Base-by-base conservation (phyloP, 257 asterid genomes). In the Salvia splendens region DNA sequence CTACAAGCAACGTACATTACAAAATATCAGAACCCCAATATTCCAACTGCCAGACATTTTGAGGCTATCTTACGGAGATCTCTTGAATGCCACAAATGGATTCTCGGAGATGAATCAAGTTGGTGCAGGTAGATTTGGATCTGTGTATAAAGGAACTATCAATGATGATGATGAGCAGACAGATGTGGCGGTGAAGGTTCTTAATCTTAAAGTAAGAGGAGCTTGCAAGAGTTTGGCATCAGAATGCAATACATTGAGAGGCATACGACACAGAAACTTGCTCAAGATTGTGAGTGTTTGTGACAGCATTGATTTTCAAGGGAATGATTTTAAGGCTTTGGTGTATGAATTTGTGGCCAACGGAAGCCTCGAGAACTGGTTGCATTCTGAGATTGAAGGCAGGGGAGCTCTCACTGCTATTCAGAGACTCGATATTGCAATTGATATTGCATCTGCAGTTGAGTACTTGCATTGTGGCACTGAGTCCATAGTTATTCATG, bases 401-500 rank as follows among this genome's bases (percentile, higher is more conserved):
- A 20, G 24, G 24, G 24, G 24, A 20, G 24, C 24, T 20, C 24
- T 20, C 0, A 67, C 1, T 33, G 24, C 24, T 20, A 20, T 20
- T 1, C 24, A 20, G 24, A 20, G 24, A 12, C 45, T 56, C 0
- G 6, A 56, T 67, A 72, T 12, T 73, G 83, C 67, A 1, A 41
- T 61, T 1, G 83, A 75, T 52, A 70, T 75, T 62, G 78, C 67
- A 5, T 47, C 2, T 3, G 67, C 41, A 45, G 53, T 40, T 1
- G 66, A 61, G 15, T 61, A 61, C n/a, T 45, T 61, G 15, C 66
- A 61, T 50, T 9, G 32, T 11, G 49, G 79, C 6, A 69, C 62
- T 5, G 70, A 65, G 15, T 17, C 52, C 1, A 14, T 58, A 0
- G 8, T 75, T 57, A 71, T 60, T 28, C 81, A 79, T 61, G 85